Base-by-base conservation (phyloP, 2,329 filamentous ascomycete species). In the Aspergillus sp. region DNA sequence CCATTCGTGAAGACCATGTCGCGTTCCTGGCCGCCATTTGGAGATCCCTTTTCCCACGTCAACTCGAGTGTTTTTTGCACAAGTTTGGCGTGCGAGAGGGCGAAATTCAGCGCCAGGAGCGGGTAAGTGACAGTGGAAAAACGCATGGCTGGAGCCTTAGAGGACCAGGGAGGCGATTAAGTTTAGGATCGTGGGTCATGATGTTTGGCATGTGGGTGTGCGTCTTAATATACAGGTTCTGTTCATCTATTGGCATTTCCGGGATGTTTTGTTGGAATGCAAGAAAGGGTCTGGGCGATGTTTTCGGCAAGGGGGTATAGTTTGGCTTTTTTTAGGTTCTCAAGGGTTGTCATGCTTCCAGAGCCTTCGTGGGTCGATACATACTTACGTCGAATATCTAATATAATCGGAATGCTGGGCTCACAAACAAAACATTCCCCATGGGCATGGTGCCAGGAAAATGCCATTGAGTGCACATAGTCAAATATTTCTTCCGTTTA, bases 1-100 rank as follows among this genome's bases (percentile, higher is more conserved):
- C 66, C 66, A 53, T 74, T 75, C 57, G 71, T 69, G 35, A 70
- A 67, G 17, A 74, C 64, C 58, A 70, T 68, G 15, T 72, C 66
- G 7, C 71, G 64, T 9, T 61, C 62, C 63, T 69, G 65, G 17
- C 72, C 72, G 58, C 73, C 72, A 59, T 74, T 68, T 0, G 70
- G 68, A 9, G 68, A 66, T 17, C 71, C 69, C 23, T 68, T 63
- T 39, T 68, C 68, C 70, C 70, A 74, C 43, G 70, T 73, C 14
- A 76, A 55, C 46, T 75, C 67, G 56, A 57, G 54, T 8, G 43
- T 41, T 17, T 54, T 17, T 5, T 7, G 52, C n/a, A 54, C 52
- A n/a, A 47, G 15, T 23, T 47, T 54, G 19, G 52, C 52, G 43
- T 33, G 35, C 8, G 52, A 39, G 4, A 54, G 12, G 31, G 43